These are phyloP conservation scores for Thelonectria olida DNA, from an alignment of 2,329 filamentous ascomycete species.

Conservation along the genomic window DNA sequence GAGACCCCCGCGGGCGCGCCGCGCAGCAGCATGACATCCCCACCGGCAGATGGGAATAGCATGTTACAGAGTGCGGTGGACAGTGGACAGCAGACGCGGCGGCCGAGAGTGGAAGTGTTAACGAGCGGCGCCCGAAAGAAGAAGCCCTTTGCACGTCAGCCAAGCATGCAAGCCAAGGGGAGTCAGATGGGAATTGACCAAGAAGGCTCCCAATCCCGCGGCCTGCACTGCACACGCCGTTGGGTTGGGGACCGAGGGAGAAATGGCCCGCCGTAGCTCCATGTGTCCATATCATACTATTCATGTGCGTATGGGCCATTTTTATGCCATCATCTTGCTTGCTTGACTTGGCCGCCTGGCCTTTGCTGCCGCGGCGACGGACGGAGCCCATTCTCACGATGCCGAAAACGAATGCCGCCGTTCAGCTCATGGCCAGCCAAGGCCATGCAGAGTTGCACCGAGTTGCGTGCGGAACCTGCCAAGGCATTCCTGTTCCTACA, in stretches of 20 bases:
- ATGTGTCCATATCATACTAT: background rate
- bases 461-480: background rate
- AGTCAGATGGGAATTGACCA: background rate
- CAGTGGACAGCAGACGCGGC: slow-evolving; percentile 1
- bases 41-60: slow-evolving; percentile 19
- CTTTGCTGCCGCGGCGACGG: no score
- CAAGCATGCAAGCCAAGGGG: background rate
- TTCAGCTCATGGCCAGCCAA: background rate
- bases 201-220: no score
- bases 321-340: background rate
- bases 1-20: no score
- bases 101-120: slow-evolving; percentile 4
- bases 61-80: slow-evolving; percentile 19
- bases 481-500: background rate
- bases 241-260: no score
- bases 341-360: no score
- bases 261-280: no score
- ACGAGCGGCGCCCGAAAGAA: no score
- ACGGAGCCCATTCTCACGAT: no score
- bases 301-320: background rate
- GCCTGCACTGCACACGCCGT: no score
- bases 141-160: slow-evolving; percentile 19
- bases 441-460: background rate
- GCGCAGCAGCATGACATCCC: no score
- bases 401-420: no score